A percentile compares a stretch with the other conserved stretches of the same genome.
Evolutionary conservation across 306 rosid species (phyloP).

Genomic region (Prunus armeniaca): DNA sequence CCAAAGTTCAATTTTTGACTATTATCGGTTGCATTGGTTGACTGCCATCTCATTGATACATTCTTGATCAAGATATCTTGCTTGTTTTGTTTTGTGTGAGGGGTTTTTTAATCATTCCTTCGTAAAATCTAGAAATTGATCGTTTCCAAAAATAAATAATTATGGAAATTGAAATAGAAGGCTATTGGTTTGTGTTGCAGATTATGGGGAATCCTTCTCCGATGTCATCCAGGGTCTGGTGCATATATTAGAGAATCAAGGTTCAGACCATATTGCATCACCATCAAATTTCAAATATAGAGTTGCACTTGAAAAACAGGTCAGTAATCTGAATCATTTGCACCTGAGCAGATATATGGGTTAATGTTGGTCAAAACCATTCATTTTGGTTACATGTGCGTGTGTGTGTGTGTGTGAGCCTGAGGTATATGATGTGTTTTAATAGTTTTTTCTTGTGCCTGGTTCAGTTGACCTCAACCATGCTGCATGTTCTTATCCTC

Average conservation of each 20-base stretch:
- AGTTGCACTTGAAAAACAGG: constrained; percentile 92
- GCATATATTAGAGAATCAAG: constrained; percentile 67
- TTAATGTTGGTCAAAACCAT: constrained; percentile 6
- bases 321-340: constrained; percentile 31
- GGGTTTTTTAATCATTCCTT: not conserved
- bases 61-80: not conserved
- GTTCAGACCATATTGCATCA: constrained; percentile 55
- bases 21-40: not conserved
- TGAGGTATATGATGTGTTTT: not conserved
- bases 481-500: constrained; percentile 78
- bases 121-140: not conserved
- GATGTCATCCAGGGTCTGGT: constrained; percentile 72
- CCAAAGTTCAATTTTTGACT: not conserved
- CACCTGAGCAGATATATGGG: constrained; percentile 4
- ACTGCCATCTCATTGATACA: not conserved
- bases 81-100: not conserved
- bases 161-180: constrained; percentile 8
- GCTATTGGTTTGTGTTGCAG: constrained; percentile 44
- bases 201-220: constrained; percentile 78
- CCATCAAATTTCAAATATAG: constrained; percentile 84
- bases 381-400: not conserved
- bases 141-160: not conserved
- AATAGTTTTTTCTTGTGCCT: constrained; percentile 6
- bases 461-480: constrained; percentile 76
- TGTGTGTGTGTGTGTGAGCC: not conserved